Conservation (phyloP, 2,329 filamentous ascomycete genomes). For the Leptoxyphium fumago region DNA sequence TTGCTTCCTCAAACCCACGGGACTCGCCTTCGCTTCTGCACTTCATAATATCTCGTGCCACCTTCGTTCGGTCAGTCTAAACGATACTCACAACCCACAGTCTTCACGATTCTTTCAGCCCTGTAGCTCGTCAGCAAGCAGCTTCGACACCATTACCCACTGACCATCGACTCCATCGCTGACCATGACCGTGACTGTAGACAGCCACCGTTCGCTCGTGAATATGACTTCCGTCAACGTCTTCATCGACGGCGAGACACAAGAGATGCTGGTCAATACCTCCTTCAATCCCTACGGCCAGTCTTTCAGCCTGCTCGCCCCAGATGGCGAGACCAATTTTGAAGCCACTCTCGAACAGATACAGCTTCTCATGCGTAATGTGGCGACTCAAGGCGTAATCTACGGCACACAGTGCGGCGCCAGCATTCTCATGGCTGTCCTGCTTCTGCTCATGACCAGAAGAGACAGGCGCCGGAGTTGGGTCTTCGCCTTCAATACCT, state of each 20-base stretch:
- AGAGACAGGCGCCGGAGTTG: slow-evolving; percentile 47
- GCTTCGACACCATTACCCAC: slow-evolving; percentile 1
- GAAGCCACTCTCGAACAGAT: slow-evolving; percentile 28
- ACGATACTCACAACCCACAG: too few relatives aligned
- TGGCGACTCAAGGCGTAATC: slow-evolving; percentile 41
- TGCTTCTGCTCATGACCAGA: slow-evolving; percentile 54
- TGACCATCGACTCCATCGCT: background rate
- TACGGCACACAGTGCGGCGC: slow-evolving; percentile 59
- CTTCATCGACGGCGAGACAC: background rate
- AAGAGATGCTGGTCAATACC: slow-evolving; percentile 3
- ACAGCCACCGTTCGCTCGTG: too few relatives aligned
- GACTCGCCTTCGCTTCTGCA: too few relatives aligned
- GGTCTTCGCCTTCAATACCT: slow-evolving; percentile 51
- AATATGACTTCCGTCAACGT: background rate
- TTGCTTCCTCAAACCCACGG: too few relatives aligned
- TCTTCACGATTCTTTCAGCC: too few relatives aligned
- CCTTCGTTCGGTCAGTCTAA: too few relatives aligned
- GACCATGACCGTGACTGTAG: background rate
- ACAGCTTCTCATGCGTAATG: slow-evolving; percentile 32
- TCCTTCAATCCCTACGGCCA: slow-evolving; percentile 39
- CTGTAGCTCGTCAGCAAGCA: background rate
- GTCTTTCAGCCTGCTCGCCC: slow-evolving; percentile 30
- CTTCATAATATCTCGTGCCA: too few relatives aligned
- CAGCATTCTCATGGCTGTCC: slow-evolving; percentile 47
- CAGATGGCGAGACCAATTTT: slow-evolving; percentile 29